Percentiles rank a stretch among this genome's conserved stretches.
phyloP scores from a whole-genome alignment of 1,284 basidiomycete genomes.

The Trichosporon asahii region DNA sequence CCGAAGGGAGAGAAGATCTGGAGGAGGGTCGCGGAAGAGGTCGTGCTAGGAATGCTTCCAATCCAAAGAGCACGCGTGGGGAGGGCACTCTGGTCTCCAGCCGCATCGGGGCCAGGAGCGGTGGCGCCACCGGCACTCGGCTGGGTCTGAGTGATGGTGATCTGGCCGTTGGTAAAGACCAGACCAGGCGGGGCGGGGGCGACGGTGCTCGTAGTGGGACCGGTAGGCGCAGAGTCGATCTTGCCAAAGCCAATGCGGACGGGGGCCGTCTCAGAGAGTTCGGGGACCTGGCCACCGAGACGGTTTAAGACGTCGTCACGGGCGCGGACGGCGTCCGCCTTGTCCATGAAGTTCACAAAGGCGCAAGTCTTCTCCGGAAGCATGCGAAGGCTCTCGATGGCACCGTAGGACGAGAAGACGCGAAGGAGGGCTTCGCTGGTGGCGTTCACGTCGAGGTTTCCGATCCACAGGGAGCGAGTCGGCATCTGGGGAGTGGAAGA shows the following conservation, averaged over 20 bases:
- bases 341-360: conserved; percentile 97
- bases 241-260: conserved; percentile 98
- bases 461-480: conserved; percentile 94
- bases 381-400: conserved; percentile 89
- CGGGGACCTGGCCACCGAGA: conserved; percentile 80
- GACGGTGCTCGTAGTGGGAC: conserved; percentile 68
- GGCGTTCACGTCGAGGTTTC: conserved; percentile 87
- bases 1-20: conserved; percentile 86
- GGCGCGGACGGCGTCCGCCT: conserved; percentile 87
- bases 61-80: conserved; percentile 94
- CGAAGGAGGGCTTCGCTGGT: conserved; percentile 91
- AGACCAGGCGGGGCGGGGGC: conserved; percentile 56
- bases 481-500: conserved; percentile 66
- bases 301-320: conserved; percentile 95
- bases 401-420: conserved; percentile 92
- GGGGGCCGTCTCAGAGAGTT: conserved; percentile 85
- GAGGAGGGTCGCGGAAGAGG: conserved; percentile 85
- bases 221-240: conserved; percentile 80
- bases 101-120: conserved; percentile 22
- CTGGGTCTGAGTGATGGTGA: conserved; percentile 34
- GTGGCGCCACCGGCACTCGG: conserved; percentile 7
- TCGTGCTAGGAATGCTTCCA: conserved; percentile 87
- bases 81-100: conserved; percentile 56
- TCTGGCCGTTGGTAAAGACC: conserved; percentile 57
- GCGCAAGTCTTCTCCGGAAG: conserved; percentile 99